A percentile compares a stretch with the other conserved stretches of the same genome.
Evolutionary conservation across 2,329 filamentous ascomycete species (phyloP).

Genomic region (Emergomyces orientalis): DNA sequence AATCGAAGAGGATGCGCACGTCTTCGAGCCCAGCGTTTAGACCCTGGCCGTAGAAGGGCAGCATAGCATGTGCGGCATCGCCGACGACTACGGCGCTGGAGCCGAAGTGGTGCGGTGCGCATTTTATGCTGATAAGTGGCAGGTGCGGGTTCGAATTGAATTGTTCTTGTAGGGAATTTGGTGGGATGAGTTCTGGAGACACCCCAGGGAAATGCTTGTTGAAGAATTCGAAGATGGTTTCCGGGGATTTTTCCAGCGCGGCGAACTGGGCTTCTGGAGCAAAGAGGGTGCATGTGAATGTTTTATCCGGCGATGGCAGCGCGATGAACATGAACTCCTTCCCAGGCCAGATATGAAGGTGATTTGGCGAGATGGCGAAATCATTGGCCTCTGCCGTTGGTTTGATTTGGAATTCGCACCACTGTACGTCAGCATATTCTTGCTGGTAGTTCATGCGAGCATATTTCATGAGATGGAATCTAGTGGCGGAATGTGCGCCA

Average conservation of each 20-base stretch:
- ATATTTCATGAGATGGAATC: conserved; percentile 95
- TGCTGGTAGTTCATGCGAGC: conserved; percentile 84
- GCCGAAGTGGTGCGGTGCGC: conserved; percentile 72
- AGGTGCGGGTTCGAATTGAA: conserved; percentile 80
- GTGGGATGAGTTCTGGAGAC: conserved; percentile 48
- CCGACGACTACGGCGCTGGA: conserved; percentile 76
- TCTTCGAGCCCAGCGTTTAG: conserved; percentile 97
- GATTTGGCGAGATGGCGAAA: conserved; percentile 80
- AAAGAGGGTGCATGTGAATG: conserved; percentile 93
- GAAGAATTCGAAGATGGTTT: conserved; percentile 73
- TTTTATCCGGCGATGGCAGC: conserved; percentile 76
- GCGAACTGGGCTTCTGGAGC: conserved; percentile 63
- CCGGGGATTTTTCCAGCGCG: conserved; percentile 54
- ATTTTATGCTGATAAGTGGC: conserved; percentile 88
- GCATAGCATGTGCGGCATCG: conserved; percentile 94
- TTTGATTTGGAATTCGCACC: conserved; percentile 88
- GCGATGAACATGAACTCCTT: conserved; percentile 97
- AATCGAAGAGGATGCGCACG: conserved; percentile 74
- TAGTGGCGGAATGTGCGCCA: conserved; percentile 82
- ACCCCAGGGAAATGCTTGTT: conserved; percentile 80
- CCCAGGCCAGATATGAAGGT: conserved; percentile 95
- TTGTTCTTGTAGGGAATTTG: conserved; percentile 58
- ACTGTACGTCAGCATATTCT: conserved; percentile 90
- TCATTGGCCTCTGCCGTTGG: conserved; percentile 40
- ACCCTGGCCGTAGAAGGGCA: conserved; percentile 95